These are phyloP conservation scores for Astrothelium subdiscretum DNA, from an alignment of 495 filamentous ascomycete species.

Conservation along the genomic window DNA sequence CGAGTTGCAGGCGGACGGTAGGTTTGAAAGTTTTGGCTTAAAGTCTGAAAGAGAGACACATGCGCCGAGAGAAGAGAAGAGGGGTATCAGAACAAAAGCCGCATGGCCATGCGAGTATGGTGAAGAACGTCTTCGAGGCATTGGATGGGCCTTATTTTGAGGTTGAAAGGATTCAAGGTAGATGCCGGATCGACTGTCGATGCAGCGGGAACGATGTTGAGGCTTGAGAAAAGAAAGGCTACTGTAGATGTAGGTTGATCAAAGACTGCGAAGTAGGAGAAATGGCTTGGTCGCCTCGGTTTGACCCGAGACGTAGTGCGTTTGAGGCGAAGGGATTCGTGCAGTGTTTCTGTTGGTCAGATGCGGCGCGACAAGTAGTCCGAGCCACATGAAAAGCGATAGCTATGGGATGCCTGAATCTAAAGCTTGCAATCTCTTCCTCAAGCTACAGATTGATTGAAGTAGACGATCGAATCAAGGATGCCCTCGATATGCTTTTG, in stretches of 20 bases:
- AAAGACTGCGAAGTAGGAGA: neutral
- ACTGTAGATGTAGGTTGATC: neutral
- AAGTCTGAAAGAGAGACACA: constrained; percentile 16
- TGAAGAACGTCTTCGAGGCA: neutral
- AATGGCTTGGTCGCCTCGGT: neutral
- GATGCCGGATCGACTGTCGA: neutral
- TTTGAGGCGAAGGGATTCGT: neutral
- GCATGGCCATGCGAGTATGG: neutral
- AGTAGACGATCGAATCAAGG: neutral
- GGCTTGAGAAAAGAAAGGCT: neutral
- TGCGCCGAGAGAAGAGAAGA: constrained; percentile 1
- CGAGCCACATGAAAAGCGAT: neutral
- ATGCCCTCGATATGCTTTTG: neutral
- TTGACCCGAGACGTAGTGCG: neutral
- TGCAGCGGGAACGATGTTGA: neutral
- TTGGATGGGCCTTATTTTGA: neutral
- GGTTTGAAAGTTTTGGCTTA: constrained; percentile 7
- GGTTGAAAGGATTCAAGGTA: neutral
- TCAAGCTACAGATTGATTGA: no score
- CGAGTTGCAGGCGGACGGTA: constrained; percentile 9
- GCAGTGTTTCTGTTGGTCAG: neutral
- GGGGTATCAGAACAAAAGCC: neutral
- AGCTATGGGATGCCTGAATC: neutral
- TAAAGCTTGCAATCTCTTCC: neutral
- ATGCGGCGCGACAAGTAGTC: neutral